These are phyloP conservation scores for Camelina laxa DNA, from an alignment of 345 rosid species.

Conservation along the genomic window DNA sequence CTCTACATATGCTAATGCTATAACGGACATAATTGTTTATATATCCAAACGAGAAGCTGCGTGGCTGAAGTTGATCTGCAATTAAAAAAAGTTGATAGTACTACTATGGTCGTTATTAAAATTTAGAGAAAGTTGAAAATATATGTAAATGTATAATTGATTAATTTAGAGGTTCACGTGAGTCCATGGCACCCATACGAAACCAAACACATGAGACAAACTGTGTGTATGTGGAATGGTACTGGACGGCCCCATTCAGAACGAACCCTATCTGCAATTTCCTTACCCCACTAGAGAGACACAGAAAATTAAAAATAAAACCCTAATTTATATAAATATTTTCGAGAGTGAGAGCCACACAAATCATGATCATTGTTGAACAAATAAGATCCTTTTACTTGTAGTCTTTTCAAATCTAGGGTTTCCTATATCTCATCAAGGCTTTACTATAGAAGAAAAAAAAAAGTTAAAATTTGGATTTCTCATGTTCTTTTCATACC, in stretches of 20 bases:
- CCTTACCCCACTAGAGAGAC: slow-evolving; percentile 39
- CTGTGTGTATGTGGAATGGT: slow-evolving; percentile 40
- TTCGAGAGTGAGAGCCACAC: slow-evolving; percentile 43
- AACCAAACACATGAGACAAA: slow-evolving; percentile 47
- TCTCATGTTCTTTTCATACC: slow-evolving; percentile 27
- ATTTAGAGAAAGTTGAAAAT: slow-evolving; percentile 6
- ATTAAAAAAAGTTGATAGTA: not conserved
- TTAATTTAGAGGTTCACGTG: slow-evolving; percentile 48
- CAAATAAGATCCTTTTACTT: slow-evolving; percentile 34
- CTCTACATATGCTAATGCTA: not conserved
- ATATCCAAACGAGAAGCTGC: no score
- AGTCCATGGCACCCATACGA: slow-evolving; percentile 42
- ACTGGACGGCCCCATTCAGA: slow-evolving; percentile 43
- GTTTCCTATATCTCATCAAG: slow-evolving; percentile 43
- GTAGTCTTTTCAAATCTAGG: slow-evolving; percentile 45
- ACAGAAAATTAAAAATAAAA: slow-evolving; percentile 11
- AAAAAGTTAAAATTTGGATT: slow-evolving; percentile 43
- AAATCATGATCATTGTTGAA: slow-evolving; percentile 35
- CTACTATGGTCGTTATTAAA: not conserved
- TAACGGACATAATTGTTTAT: not conserved
- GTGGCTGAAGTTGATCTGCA: no score
- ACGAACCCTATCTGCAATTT: slow-evolving; percentile 44
- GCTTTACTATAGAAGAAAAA: slow-evolving; percentile 21
- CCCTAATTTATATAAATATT: not conserved
- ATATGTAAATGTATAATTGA: not conserved